These are phyloP conservation scores for Trichoderma sp. DNA, from an alignment of 2,329 filamentous ascomycete genomes.

Conservation along the genomic window DNA sequence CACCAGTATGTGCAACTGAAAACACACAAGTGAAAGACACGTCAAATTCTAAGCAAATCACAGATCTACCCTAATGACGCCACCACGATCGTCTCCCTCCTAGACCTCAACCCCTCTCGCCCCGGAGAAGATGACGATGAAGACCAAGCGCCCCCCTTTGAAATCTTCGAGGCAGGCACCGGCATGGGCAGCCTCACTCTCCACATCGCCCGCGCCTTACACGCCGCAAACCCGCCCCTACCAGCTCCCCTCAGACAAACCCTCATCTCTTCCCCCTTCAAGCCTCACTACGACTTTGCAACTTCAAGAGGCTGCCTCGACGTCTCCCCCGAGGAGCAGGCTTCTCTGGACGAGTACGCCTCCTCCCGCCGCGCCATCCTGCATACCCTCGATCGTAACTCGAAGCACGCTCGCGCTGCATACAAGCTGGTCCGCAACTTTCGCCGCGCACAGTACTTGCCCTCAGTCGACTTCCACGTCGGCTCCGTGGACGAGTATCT, in stretches of 20 bases:
- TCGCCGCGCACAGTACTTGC: conserved; percentile 68
- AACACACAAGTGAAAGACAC: background rate
- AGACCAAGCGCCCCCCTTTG: conserved; percentile 50
- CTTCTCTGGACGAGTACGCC: conserved; percentile 49
- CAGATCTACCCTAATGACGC: conserved; percentile 71
- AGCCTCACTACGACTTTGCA: conserved; percentile 27
- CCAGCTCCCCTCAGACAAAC: conserved; percentile 47
- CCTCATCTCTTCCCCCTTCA: conserved; percentile 36
- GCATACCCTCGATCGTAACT: conserved; percentile 70
- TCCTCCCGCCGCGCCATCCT: conserved; percentile 66
- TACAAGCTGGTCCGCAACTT: conserved; percentile 67
- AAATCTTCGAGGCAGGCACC: conserved; percentile 82
- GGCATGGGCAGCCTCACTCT: conserved; percentile 81
- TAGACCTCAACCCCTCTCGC: conserved; percentile 69
- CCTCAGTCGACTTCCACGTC: conserved; percentile 73
- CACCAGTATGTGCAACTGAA: conserved; percentile 50
- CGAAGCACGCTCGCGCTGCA: conserved; percentile 65
- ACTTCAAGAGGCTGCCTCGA: conserved; percentile 33
- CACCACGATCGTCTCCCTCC: conserved; percentile 71
- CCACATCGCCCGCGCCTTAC: conserved; percentile 73
- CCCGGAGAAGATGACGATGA: conserved; percentile 41
- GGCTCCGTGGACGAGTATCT: conserved; percentile 68
- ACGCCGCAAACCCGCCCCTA: conserved; percentile 65
- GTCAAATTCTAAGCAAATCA: background rate
- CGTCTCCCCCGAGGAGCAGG: conserved; percentile 37